Base-by-base conservation (phyloP, 2,329 filamentous ascomycete genomes). In the Madurella fahalii region DNA sequence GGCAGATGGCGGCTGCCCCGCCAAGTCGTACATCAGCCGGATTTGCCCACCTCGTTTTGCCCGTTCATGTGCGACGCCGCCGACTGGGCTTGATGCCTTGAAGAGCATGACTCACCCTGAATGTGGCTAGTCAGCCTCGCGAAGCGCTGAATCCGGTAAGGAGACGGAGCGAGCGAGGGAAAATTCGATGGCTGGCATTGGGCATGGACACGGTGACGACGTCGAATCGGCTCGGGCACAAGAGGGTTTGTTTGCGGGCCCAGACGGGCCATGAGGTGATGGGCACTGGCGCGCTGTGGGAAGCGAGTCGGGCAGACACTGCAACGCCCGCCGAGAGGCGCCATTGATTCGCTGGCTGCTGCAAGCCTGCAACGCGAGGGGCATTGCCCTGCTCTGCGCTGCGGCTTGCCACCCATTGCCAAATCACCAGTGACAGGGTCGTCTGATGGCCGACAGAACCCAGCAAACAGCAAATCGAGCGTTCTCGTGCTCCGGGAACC, bases 121-220 rank as follows among this genome's bases (percentile, higher is more conserved):
- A 58, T 57, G 39, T 53, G 54, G 58, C 55, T 61, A 59, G 57
- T 46, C 56, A 63, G 62, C 61, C 62, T 60, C 53, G 54, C 30
- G 40, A 51, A 48, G 31, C 18, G 52, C 53, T 51, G 43, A 53
- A 62, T 56, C 42, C 47, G 59, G 57, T 46, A 52, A 52, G 30
- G 2, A 47, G 39, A 43, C 43, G 37, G 42, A 3, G 13, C 17
- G 41, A 39, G 25, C 48, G 34, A 12, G 49, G 43, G 17, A 52
- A 61, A 58, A 53, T 54, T 50, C 45, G 45, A 57, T 53, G 55
- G 57, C 56, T 59, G 58, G 61, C 54, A 58, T 63, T 63, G 63
- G 63, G 63, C 63, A 58, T 56, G 40, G 51, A 56, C 60, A 57
- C 47, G 60, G 58, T 61, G 58, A 60, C 56, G 50, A 51, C 37